These are phyloP conservation scores for Candida oleophila DNA, from an alignment of 805 yeast species.

Conservation along the genomic window DNA sequence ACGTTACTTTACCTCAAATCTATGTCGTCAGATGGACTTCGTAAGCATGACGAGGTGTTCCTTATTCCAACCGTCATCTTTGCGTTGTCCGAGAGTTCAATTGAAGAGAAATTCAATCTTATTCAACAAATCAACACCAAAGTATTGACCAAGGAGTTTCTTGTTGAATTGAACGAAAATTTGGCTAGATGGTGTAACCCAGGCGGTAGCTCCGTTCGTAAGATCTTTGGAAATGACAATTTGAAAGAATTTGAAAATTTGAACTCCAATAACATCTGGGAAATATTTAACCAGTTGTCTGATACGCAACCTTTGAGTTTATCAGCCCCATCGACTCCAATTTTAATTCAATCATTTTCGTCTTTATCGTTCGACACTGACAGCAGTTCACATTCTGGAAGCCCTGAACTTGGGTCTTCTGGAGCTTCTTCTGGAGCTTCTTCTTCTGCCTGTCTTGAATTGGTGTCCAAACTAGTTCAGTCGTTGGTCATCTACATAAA, in stretches of 20 bases:
- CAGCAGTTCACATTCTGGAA: not conserved
- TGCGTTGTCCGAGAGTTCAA: constrained; percentile 24
- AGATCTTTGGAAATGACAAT: constrained; percentile 19
- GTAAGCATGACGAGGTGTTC: constrained; percentile 39
- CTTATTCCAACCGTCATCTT: constrained; percentile 36
- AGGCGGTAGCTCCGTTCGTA: constrained; percentile 17
- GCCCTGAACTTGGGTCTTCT: not conserved
- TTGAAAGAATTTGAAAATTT: constrained; percentile 33
- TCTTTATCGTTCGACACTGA: not conserved
- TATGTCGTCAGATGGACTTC: constrained; percentile 34
- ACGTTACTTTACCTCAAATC: constrained; percentile 37
- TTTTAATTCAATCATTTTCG: constrained; percentile 11
- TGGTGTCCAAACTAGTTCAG: constrained; percentile 33
- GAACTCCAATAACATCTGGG: constrained; percentile 29
- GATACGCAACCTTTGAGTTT: constrained; percentile 43
- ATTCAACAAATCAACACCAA: constrained; percentile 33
- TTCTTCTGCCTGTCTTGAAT: constrained; percentile 28
- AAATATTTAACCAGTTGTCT: constrained; percentile 36
- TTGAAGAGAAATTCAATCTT: constrained; percentile 27
- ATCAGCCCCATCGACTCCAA: constrained; percentile 45
- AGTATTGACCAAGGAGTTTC: constrained; percentile 28
- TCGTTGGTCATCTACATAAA: constrained; percentile 32
- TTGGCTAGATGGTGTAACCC: constrained; percentile 27
- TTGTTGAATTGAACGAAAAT: constrained; percentile 19
- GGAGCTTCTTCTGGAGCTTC: not conserved